phyloP scores from a whole-genome alignment of 2,329 filamentous ascomycete species.

The Huntiella savannae region DNA sequence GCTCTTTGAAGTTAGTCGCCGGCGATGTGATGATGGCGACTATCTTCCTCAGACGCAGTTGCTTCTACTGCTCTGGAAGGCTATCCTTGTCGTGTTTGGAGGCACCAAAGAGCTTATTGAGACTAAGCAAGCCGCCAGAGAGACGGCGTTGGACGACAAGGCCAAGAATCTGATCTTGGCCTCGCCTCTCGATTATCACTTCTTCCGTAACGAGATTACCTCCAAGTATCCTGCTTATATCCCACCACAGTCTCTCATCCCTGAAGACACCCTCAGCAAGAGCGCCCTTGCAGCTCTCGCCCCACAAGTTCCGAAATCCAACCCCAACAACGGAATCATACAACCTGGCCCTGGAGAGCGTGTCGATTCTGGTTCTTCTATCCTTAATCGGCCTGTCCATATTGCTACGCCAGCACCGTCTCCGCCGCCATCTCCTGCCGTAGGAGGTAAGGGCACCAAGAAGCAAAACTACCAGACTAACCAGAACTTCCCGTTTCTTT shows the following conservation, averaged over 20 bases:
- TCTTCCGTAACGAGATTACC: constrained; percentile 89
- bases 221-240: constrained; percentile 97
- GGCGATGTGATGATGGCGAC: constrained; percentile 55
- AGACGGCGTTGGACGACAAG: constrained; percentile 37
- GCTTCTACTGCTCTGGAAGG: constrained; percentile 80
- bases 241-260: constrained; percentile 64
- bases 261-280: constrained; percentile 75
- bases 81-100: constrained; percentile 69
- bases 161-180: constrained; percentile 71
- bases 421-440: constrained; percentile 72
- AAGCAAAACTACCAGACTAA: constrained; percentile 99
- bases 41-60: constrained; percentile 46
- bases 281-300: constrained; percentile 74
- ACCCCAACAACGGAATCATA: constrained; percentile 42
- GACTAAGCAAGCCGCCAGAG: constrained; percentile 53
- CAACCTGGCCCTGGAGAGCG: constrained; percentile 34
- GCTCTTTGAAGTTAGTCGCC: constrained; percentile 45
- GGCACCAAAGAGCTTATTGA: constrained; percentile 53
- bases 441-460: constrained; percentile 82
- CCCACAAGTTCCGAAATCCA: constrained; percentile 47
- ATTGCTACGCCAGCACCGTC: constrained; percentile 97
- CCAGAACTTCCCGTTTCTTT: constrained; percentile 95
- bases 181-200: constrained; percentile 86
- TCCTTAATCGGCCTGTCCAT: constrained; percentile 87
- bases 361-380: constrained; percentile 45